Conservation (phyloP, 257 asterid species). For the Capsicum rhomboideum region DNA sequence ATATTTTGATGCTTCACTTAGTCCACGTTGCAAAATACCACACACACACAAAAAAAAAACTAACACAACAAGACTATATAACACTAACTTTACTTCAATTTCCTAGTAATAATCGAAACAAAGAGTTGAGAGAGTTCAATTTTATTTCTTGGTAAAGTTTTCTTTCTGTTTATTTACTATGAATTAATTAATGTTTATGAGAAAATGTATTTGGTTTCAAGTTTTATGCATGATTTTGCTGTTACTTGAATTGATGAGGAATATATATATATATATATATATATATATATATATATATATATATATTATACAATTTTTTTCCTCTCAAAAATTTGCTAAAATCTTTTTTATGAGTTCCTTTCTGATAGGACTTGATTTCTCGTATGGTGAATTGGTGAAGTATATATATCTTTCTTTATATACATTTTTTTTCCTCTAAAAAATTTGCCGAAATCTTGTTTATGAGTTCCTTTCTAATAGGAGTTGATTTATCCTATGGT, state of each 20-base stretch:
- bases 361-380: too few relatives aligned
- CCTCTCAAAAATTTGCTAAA: too few relatives aligned
- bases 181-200: background rate
- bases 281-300: too few relatives aligned
- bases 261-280: too few relatives aligned
- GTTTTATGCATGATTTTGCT: background rate
- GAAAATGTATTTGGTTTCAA: background rate
- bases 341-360: too few relatives aligned
- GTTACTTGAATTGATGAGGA: background rate
- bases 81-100: background rate
- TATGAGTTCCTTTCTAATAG: background rate
- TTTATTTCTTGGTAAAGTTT: background rate
- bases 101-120: background rate
- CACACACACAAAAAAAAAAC: background rate
- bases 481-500: too few relatives aligned
- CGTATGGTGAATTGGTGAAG: too few relatives aligned
- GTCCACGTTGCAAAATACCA: background rate
- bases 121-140: background rate
- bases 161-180: background rate
- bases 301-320: too few relatives aligned
- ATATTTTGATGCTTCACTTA: background rate
- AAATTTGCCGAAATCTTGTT: background rate
- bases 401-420: background rate
- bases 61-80: background rate
- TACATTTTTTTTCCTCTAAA: background rate